Base-by-base conservation (phyloP, 1,139 yeast genomes). In the Candida glucosophila region DNA sequence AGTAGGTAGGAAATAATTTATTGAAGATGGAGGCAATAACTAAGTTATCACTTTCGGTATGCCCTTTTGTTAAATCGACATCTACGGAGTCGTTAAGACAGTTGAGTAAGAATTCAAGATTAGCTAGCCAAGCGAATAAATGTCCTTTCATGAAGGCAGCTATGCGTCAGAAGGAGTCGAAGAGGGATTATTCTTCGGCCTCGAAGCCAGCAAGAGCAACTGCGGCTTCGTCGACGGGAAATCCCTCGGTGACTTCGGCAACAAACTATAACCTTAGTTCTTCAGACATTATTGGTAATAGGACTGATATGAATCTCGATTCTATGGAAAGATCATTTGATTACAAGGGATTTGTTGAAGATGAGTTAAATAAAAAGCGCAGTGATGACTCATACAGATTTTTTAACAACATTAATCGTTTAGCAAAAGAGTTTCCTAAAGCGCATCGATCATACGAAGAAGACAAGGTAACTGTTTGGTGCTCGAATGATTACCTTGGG, bases 391-490 rank as follows among this genome's bases (percentile, higher is more conserved):
- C 96, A 16, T 90, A 90, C 60, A 79, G 99, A 45, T 88, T 72
- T 53, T 90, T 90, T 69, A 90, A 92, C 71, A 90, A 90, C 65
- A 86, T 90, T 61, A 90, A 90, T 64, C 77, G 99, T 40, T 70
- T 90, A 45, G 97, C 97, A 27, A 67, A 77, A 36, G 95, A 88
- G 48, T 90, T 85, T 49, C 99, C 99, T 22, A 63, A 62, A 44
- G 98, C 98, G 22, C 98, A 90, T 49, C 73, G 92, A 39, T 67
- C 76, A 28, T 40, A 54, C 23, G 88, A 78, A 46, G 63, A 64
- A 12, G 93, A 85, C 43, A 81, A 82, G 51, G 98, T 90, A 33
- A 83, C 95, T 31, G 98, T 90, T 31, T 90, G 98, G 98, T 90
- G 98, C 49, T 86, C 97, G 23, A 90, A 90, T 53, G 99, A 90